Percentiles rank a stretch among this genome's conserved stretches.
phyloP scores from a whole-genome alignment of 1,139 yeast genomes.

The Pichia sp. region DNA sequence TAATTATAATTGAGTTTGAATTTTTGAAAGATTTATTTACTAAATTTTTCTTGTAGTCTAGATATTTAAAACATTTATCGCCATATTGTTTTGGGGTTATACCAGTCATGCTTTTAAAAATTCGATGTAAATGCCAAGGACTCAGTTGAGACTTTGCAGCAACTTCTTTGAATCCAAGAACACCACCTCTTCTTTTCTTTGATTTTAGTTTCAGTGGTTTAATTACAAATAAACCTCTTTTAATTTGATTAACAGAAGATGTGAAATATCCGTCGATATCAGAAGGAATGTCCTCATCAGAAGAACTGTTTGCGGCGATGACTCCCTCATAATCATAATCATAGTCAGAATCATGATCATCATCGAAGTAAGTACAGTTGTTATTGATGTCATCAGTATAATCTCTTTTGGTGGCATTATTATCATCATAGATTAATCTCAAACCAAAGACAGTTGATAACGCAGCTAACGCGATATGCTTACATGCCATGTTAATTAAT shows the following conservation, averaged over 20 bases:
- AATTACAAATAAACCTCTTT: slow-evolving; percentile 11
- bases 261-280: background rate
- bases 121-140: slow-evolving; percentile 95
- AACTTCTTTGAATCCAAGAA: slow-evolving; percentile 79
- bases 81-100: slow-evolving; percentile 86
- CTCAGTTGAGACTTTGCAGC: slow-evolving; percentile 78
- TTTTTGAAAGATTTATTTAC: background rate
- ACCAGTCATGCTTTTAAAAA: slow-evolving; percentile 78
- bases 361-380: background rate
- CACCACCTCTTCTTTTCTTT: slow-evolving; percentile 75
- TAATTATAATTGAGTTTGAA: slow-evolving; percentile 23
- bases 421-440: background rate
- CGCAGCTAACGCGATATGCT: slow-evolving; percentile 79
- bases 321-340: background rate
- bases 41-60: slow-evolving; percentile 5
- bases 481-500: slow-evolving; percentile 72
- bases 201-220: slow-evolving; percentile 32
- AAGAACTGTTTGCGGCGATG: background rate
- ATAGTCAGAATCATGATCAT: background rate
- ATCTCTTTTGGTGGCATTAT: background rate
- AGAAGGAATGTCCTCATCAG: background rate
- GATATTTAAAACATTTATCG: slow-evolving; percentile 72
- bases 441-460: slow-evolving; percentile 37
- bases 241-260: background rate
- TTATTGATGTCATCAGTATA: too few relatives aligned